These are phyloP conservation scores for Vigna angularis DNA, from an alignment of 306 rosid species.

Conservation along the genomic window DNA sequence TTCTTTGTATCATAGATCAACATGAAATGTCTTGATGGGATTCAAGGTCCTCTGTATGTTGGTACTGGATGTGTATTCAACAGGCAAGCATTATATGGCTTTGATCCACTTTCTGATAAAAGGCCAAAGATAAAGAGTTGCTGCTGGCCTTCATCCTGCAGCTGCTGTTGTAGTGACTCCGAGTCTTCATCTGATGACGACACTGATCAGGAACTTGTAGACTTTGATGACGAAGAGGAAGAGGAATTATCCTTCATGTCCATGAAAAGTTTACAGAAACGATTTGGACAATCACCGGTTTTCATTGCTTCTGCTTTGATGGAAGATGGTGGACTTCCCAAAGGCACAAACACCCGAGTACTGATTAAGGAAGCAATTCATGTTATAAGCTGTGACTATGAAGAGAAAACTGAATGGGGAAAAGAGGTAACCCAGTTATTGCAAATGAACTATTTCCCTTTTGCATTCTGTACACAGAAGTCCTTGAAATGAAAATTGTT, in stretches of 20 bases:
- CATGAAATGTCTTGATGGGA: slow-evolving; percentile 98
- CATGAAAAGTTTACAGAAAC: slow-evolving; percentile 70
- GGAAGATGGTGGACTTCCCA: slow-evolving; percentile 89
- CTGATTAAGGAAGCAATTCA: slow-evolving; percentile 93
- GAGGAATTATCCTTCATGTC: slow-evolving; percentile 82
- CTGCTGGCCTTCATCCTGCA: slow-evolving; percentile 60
- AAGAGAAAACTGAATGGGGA: slow-evolving; percentile 99
- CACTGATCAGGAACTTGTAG: slow-evolving; percentile 78
- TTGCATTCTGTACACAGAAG: not conserved
- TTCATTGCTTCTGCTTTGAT: slow-evolving; percentile 86
- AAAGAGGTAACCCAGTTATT: slow-evolving; percentile 69
- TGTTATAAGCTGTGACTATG: slow-evolving; percentile 93
- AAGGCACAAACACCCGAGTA: slow-evolving; percentile 62
- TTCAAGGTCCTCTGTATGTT: slow-evolving; percentile 97
- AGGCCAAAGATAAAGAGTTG: slow-evolving; percentile 70
- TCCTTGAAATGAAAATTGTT: slow-evolving; percentile 2
- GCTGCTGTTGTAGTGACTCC: slow-evolving; percentile 53
- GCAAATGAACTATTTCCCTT: slow-evolving; percentile 17
- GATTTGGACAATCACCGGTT: slow-evolving; percentile 88
- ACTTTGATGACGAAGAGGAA: slow-evolving; percentile 78
- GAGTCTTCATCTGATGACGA: slow-evolving; percentile 66
- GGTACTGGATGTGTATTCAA: slow-evolving; percentile 96
- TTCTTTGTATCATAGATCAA: slow-evolving; percentile 60
- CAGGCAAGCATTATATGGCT: slow-evolving; percentile 89
- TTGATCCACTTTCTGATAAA: slow-evolving; percentile 79